Evolutionary conservation across 2,329 filamentous ascomycete genomes (phyloP), one percentile per base, ranked within the genome.

Genomic region (Penicillium expansum): DNA sequence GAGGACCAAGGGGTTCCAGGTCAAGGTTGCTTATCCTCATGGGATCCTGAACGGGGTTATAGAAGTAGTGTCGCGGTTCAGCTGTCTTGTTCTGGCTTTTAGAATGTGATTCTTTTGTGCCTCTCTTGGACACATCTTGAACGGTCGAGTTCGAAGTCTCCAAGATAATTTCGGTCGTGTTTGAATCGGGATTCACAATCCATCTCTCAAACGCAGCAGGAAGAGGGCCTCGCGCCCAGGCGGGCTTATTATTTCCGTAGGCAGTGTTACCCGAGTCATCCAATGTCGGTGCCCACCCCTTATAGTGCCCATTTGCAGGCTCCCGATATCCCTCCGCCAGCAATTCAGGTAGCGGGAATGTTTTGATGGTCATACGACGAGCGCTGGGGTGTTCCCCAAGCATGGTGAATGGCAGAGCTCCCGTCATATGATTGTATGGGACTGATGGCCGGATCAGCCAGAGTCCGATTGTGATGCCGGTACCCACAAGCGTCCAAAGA

Each of bases 21-120:
- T 71, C 65, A 13, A 70, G 49, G 44, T 71, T 71, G 24, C 63
- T 63, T 35, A 71, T 70, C 11, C 65, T 58, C 59, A 71, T 52
- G 13, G 69, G 69, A 60, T 71, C 69, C 11, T 61, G 55, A 14
- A 64, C 60, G 5, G 69, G 69, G 18, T 70, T 65, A 37, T 71
- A 71, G 32, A 55, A 63, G 48, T 66, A 61, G 33, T 55, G 45
- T 20, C 44, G 45, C 2, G 56, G 55, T n/a, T 13, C 50, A 6
- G 18, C 37, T 14, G 50, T 53, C 11, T 37, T 48, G 14, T 48
- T 57, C 18, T 45, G 9, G 33, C 30, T 5, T 38, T 24, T 22
- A 14, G 24, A 20, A 37, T 58, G 50, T n/a, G 10, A 33, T 27
- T 52, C 47, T 1, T 57, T 37, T 3, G 20, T 22, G 10, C 29